Base-by-base conservation (phyloP, 345 rosid species). In the Camelina sativa region DNA sequence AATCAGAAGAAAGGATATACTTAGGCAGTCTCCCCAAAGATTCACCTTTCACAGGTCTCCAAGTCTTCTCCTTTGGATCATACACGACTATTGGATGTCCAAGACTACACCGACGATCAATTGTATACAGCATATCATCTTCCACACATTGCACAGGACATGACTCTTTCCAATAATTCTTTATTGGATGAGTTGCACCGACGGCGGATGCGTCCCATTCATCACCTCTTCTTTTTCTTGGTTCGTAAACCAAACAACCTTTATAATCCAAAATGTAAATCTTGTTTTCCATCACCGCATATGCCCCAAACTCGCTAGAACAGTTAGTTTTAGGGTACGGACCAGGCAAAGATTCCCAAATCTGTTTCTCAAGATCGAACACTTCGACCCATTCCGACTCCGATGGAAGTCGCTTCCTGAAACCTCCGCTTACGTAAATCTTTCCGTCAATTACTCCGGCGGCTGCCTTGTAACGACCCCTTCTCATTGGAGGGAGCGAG, bases 351-450 rank as follows among this genome's bases (percentile, higher is more conserved):
- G 35, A 8, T 15, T 13, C 15, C 66, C 66, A 70, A 34, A 0
- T 8, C 37, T 34, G 22, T 3, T 10, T 15, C 66, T 48, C 11
- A 1, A 71, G 11, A 35, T 71, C 38, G 1, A 58, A 70, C 23
- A 11, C 47, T 47, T 70, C 47, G 23, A 59, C 25, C 57, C 47
- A 52, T 5, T 19, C 28, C 2, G 57, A 34, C n/a, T 70, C 16
- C 1, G 6, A 1, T 4, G 19, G 1, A 10, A 7, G 20, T n/a
- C 4, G 20, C 16, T 3, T 9, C 58, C 1, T 0, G 65, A 55
- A 58, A 5, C 65, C 72, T 54, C 72, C 72, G 16, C 25, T 16
- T 12, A 68, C 72, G 52, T 55, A 17, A 7, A 69, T 69, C 32
- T 56, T 56, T 13, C 73, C 43, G 53, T 56, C 41, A 2, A 56